phyloP scores from a whole-genome alignment of 441 rosid species.

The Adansonia madagascariensis region DNA sequence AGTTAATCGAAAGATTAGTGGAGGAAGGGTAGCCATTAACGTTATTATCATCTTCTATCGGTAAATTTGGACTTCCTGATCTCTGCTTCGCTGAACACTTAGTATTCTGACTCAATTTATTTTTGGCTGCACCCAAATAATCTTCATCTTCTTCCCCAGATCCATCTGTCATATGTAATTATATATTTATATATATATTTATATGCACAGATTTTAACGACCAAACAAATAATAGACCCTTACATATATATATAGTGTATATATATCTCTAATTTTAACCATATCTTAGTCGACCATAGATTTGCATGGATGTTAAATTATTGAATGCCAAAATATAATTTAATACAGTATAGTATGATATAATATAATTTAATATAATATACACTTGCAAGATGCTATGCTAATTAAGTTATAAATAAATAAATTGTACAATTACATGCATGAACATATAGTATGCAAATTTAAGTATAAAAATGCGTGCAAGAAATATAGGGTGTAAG shows the following conservation, averaged over 20 bases:
- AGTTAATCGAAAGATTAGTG: conserved; percentile 34
- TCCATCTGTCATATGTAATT: conserved; percentile 35
- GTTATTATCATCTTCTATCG: conserved; percentile 22
- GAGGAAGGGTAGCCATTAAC: conserved; percentile 23
- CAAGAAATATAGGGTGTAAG: background rate
- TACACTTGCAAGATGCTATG: background rate
- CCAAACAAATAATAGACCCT: background rate
- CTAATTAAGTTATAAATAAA: background rate
- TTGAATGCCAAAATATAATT: too few species aligned
- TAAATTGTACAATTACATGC: background rate
- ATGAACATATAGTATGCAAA: background rate
- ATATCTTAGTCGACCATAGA: background rate
- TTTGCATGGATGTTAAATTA: background rate
- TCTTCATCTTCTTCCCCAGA: conserved; percentile 56
- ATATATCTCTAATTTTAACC: background rate
- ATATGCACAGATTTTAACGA: background rate
- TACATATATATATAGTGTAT: background rate
- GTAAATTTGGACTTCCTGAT: conserved; percentile 20
- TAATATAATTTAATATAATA: background rate
- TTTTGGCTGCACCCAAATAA: conserved; percentile 35
- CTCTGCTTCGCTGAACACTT: conserved; percentile 11
- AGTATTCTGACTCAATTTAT: conserved; percentile 3
- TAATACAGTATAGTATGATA: too few species aligned
- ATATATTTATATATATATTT: background rate
- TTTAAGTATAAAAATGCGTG: background rate